Percentiles rank a stretch among this genome's conserved stretches.
phyloP scores from a whole-genome alignment of 495 filamentous ascomycete species.

The Filosporella fistucella region DNA sequence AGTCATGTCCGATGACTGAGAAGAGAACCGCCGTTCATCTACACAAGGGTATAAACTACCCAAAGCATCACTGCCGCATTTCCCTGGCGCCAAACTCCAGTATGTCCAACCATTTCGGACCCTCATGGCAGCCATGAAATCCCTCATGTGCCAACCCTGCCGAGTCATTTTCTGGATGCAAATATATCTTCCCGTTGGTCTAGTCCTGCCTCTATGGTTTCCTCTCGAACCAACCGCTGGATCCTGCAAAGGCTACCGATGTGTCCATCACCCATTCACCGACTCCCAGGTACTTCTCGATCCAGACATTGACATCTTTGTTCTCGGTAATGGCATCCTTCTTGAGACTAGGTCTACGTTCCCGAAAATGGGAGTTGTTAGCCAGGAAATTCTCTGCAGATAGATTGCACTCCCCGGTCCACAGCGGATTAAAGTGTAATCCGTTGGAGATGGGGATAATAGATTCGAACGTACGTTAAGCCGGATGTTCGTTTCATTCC shows the following conservation, averaged over 20 bases:
- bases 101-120: too few species aligned
- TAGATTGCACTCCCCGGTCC: too few species aligned
- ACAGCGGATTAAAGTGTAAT: conserved; percentile 9
- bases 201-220: conserved; percentile 24
- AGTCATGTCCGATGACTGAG: conserved; percentile 10
- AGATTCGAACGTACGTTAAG: conserved; percentile 73
- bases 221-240: conserved; percentile 80
- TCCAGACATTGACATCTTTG: conserved; percentile 81
- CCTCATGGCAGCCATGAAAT: too few species aligned
- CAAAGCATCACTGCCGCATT: too few species aligned
- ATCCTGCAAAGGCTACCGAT: conserved; percentile 84
- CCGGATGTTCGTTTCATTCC: conserved; percentile 95
- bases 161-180: too few species aligned
- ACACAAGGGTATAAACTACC: too few species aligned
- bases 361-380: conserved; percentile 24
- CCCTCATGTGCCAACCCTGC: too few species aligned
- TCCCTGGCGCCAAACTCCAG: too few species aligned
- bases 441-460: not conserved
- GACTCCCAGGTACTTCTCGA: conserved; percentile 91
- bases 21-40: conserved; percentile 10
- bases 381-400: conserved; percentile 9
- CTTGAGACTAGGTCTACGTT: conserved; percentile 73
- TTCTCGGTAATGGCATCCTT: conserved; percentile 81
- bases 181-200: too few species aligned
- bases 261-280: conserved; percentile 99